Percentiles rank a stretch among this genome's conserved stretches.
Evolutionary conservation across 805 yeast species (phyloP).

Genomic region (Starmerella stigmatis): DNA sequence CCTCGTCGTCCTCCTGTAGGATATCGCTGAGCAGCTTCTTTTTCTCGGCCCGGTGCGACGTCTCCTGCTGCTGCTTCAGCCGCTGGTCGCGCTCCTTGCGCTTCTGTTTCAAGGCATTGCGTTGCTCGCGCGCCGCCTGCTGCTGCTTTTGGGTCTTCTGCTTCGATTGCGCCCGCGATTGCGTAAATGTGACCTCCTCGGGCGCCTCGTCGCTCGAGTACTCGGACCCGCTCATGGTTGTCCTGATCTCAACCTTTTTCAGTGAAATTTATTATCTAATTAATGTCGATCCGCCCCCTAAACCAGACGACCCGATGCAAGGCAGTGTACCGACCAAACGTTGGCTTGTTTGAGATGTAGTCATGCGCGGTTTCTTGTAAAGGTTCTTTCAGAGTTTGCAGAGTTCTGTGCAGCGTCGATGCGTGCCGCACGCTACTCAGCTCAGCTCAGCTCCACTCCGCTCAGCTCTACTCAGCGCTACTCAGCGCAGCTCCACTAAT

Average conservation of each 20-base stretch:
- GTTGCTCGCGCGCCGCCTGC: constrained; percentile 13
- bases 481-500: no score
- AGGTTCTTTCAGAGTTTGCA: no score
- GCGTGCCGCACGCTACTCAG: no score
- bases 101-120: constrained; percentile 21
- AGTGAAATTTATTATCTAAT: constrained; percentile 5
- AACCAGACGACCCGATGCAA: no score
- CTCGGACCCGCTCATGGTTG: constrained; percentile 4
- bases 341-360: no score
- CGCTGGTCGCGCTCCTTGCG: constrained; percentile 26
- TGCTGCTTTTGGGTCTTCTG: constrained; percentile 11
- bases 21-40: constrained; percentile 24
- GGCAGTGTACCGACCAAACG: neutral
- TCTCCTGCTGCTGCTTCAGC: constrained; percentile 20
- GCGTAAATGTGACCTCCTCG: constrained; percentile 28
- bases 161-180: constrained; percentile 17
- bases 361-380: no score
- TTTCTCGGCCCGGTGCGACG: constrained; percentile 18
- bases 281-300: no score
- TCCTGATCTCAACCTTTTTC: neutral
- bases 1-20: constrained; percentile 19
- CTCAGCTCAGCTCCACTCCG: no score
- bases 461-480: no score
- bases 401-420: no score
- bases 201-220: constrained; percentile 31